Percentiles rank a stretch among this genome's conserved stretches.
Evolutionary conservation across 257 asterid species (phyloP).

Genomic region (Henckelia pumila): DNA sequence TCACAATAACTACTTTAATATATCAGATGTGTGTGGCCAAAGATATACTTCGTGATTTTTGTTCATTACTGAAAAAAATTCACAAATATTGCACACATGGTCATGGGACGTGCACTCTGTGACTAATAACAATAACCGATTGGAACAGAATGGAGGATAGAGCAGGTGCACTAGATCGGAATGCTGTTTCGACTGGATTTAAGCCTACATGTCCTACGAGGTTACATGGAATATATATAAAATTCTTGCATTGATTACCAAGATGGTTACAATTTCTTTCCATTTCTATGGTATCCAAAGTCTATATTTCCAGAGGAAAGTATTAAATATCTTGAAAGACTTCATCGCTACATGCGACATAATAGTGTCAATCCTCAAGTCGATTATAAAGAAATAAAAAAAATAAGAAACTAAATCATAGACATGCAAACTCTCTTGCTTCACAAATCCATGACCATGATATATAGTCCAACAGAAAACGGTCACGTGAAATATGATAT

Average conservation of each 20-base stretch:
- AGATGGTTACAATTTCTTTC: background rate
- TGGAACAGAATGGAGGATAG: background rate
- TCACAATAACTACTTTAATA: background rate
- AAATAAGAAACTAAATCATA: background rate
- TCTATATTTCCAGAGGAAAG: background rate
- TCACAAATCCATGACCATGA: background rate
- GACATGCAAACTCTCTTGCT: background rate
- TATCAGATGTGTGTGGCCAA: background rate
- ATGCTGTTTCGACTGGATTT: background rate
- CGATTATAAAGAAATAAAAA: constrained; percentile 4
- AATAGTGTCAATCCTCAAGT: background rate
- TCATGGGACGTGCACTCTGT: background rate
- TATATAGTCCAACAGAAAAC: constrained; percentile 4
- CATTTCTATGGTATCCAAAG: background rate
- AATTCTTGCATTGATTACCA: background rate
- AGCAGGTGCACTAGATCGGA: background rate
- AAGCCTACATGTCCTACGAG: background rate
- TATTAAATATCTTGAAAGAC: constrained; percentile 1
- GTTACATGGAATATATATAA: background rate
- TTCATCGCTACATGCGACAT: constrained; percentile 11
- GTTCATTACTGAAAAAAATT: background rate
- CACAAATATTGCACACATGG: too few relatives aligned
- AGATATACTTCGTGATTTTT: too few relatives aligned
- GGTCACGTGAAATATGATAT: background rate
- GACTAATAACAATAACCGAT: background rate